A percentile compares a stretch with the other conserved stretches of the same genome.
These are phyloP conservation scores for Paraglomus occultum DNA, from an alignment of 192 early-diverging fungal genomes.

Conservation along the genomic window DNA sequence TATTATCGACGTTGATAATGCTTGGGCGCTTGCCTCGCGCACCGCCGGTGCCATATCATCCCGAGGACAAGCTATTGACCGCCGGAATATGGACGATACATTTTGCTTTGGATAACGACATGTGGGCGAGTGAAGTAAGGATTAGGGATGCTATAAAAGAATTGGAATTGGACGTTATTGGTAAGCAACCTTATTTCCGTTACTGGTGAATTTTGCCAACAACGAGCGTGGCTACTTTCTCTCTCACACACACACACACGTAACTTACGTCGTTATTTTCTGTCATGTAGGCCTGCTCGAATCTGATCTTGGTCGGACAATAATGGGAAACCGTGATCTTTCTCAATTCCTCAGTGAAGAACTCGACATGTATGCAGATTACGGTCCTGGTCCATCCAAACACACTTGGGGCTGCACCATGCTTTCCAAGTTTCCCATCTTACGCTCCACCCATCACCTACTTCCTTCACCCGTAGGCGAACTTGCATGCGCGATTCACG, in stretches of 20 bases:
- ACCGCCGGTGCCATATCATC: slow-evolving; percentile 57
- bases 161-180: slow-evolving; percentile 77
- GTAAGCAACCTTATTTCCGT: slow-evolving; percentile 26
- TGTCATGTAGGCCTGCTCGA: slow-evolving; percentile 57
- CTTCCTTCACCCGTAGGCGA: slow-evolving; percentile 79
- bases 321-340: slow-evolving; percentile 84
- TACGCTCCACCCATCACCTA: slow-evolving; percentile 68
- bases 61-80: slow-evolving; percentile 66
- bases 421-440: slow-evolving; percentile 85
- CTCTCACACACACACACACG: background rate
- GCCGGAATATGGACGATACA: slow-evolving; percentile 85
- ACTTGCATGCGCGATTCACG: slow-evolving; percentile 82
- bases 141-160: slow-evolving; percentile 75
- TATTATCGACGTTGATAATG: slow-evolving; percentile 38
- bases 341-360: slow-evolving; percentile 76
- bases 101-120: slow-evolving; percentile 83
- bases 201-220: background rate
- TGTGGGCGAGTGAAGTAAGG: slow-evolving; percentile 74
- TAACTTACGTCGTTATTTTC: background rate
- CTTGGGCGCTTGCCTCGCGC: slow-evolving; percentile 49
- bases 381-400: slow-evolving; percentile 80
- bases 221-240: too few relatives aligned
- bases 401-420: slow-evolving; percentile 86
- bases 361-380: slow-evolving; percentile 75
- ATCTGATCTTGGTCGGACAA: slow-evolving; percentile 75